These are phyloP conservation scores for Suillus tomentosus DNA, from an alignment of 768 basidiomycete genomes.

Conservation along the genomic window DNA sequence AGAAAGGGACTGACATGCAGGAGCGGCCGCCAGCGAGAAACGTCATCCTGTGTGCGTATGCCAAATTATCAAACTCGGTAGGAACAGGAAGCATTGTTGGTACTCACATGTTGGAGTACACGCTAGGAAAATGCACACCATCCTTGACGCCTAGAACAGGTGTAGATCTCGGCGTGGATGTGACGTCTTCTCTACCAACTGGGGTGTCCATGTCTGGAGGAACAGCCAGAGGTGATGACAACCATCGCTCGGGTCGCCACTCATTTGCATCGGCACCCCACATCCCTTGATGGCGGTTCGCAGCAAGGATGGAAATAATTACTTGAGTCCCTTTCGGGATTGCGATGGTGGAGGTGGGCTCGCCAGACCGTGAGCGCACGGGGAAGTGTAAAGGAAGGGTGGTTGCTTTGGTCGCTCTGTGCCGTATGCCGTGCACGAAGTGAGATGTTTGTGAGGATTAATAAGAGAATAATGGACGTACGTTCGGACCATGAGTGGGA, in stretches of 20 bases:
- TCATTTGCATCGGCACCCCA: slow-evolving; percentile 50
- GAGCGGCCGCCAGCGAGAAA: slow-evolving; percentile 37
- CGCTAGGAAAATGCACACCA: slow-evolving; percentile 40
- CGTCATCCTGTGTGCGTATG: slow-evolving; percentile 34
- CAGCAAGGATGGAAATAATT: slow-evolving; percentile 37
- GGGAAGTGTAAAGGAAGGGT: slow-evolving; percentile 44
- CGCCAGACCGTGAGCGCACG: slow-evolving; percentile 37
- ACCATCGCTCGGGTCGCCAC: slow-evolving; percentile 55
- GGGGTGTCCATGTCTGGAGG: too few species aligned
- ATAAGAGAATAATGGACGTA: slow-evolving; percentile 16
- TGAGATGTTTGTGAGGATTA: background rate
- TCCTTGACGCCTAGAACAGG: background rate
- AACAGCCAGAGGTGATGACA: too few species aligned
- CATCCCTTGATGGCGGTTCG: slow-evolving; percentile 41
- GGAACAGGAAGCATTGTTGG: background rate
- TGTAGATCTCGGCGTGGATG: too few species aligned
- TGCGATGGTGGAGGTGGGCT: slow-evolving; percentile 22
- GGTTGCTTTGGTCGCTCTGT: slow-evolving; percentile 38
- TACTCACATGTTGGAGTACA: slow-evolving; percentile 45
- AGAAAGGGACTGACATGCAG: slow-evolving; percentile 35
- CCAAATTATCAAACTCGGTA: background rate
- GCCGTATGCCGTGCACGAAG: too few species aligned
- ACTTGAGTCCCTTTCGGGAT: slow-evolving; percentile 36
- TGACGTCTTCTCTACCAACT: too few species aligned
- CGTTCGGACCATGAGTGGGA: slow-evolving; percentile 17